Evolutionary conservation across 1,139 yeast genomes (phyloP).

Genomic region (Eremothecium gossypii): DNA sequence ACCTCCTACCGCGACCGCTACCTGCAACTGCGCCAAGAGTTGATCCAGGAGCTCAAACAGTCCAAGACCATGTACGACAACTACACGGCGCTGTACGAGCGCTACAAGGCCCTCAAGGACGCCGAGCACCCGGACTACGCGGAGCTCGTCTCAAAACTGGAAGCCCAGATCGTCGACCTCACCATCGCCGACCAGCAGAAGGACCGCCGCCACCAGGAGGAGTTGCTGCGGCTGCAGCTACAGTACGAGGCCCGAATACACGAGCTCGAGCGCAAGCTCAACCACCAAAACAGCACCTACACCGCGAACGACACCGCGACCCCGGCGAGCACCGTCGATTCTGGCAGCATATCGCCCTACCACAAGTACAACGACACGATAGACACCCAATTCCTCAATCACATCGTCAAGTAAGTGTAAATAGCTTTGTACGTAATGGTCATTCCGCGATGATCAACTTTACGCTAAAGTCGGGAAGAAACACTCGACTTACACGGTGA

Average conservation of each 20-base stretch:
- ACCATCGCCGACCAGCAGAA: constrained; percentile 13
- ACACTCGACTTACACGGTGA: too few species aligned
- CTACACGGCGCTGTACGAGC: constrained; percentile 36
- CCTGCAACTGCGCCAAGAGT: constrained; percentile 30
- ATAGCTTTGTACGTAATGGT: constrained; percentile 4
- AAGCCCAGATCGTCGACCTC: constrained; percentile 21
- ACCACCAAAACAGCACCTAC: not conserved
- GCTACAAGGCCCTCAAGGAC: constrained; percentile 35
- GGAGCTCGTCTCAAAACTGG: constrained; percentile 10
- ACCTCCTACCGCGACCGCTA: constrained; percentile 31
- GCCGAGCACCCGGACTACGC: not conserved
- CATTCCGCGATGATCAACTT: too few species aligned
- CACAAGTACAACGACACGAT: constrained; percentile 14
- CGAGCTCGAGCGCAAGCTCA: constrained; percentile 2
- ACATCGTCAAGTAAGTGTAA: constrained; percentile 7
- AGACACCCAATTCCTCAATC: constrained; percentile 15
- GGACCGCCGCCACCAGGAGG: constrained; percentile 1
- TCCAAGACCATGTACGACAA: constrained; percentile 30
- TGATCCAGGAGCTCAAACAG: constrained; percentile 28
- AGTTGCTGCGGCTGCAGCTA: constrained; percentile 3
- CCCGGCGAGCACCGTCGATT: not conserved
- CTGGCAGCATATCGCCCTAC: constrained; percentile 7
- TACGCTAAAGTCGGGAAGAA: too few species aligned
- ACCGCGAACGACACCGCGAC: not conserved
- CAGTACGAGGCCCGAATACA: constrained; percentile 6